Percentiles rank a stretch among this genome's conserved stretches.
Conservation (phyloP, 257 asterid species). For the Solanum virginianum region DNA sequence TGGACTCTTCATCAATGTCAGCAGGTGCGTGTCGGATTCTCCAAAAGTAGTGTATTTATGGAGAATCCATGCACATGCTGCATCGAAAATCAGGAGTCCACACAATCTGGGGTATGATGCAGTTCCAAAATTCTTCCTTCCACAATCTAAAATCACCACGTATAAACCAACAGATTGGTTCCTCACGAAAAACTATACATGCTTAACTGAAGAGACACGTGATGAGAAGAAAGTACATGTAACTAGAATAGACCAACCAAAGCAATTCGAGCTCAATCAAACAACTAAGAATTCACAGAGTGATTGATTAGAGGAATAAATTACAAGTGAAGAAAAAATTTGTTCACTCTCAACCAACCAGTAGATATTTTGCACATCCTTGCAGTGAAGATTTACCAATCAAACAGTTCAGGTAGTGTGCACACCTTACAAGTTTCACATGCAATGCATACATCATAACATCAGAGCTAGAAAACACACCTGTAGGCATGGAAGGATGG, state of each 20-base stretch:
- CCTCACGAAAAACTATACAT: neutral
- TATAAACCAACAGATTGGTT: neutral
- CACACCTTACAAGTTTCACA: neutral
- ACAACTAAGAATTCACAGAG: neutral
- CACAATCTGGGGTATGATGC: neutral
- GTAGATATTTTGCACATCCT: neutral
- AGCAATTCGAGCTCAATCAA: neutral
- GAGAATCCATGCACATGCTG: no score
- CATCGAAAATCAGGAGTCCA: no score
- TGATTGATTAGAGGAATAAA: neutral
- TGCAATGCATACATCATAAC: neutral
- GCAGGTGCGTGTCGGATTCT: no score
- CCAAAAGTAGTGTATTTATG: no score
- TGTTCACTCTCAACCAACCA: neutral
- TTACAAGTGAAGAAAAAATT: neutral
- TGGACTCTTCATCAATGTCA: no score
- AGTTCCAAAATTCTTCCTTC: neutral
- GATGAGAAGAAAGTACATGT: neutral
- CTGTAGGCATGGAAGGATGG: conserved; percentile 98
- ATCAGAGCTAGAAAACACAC: conserved; percentile 21
- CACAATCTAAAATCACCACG: neutral
- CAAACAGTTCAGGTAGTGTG: neutral
- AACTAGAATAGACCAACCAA: neutral
- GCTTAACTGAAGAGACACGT: neutral
- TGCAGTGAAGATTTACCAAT: neutral